Evolutionary conservation across 148 eudicot genomes (phyloP), one percentile per base, ranked within the genome.

Genomic region (Polygonum aviculare): DNA sequence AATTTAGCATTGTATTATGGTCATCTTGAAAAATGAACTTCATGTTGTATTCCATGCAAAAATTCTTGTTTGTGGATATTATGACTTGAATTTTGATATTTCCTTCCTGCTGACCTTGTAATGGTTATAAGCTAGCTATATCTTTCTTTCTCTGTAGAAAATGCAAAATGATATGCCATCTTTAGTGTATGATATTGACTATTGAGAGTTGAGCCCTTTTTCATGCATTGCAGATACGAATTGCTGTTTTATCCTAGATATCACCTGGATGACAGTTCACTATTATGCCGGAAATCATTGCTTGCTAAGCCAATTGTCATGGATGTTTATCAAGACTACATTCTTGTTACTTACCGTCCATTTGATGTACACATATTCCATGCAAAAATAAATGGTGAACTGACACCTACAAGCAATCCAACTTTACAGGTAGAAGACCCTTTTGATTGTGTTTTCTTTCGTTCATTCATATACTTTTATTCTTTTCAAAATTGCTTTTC

Each of bases 261-360:
- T 86, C 99, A 95, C 83, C 98, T 95, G 74, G 98, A 95, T 82
- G 96, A 92, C 83, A 95, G 98, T 80, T 95, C 98, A 41, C 85
- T 95, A 54, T 85, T 95, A 73, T 93, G 85, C 79, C 91, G 82
- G 78, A 95, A 88, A 77, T 78, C 92, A 47, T 84, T 95, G 91
- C 83, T 93, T 75, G 86, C 94, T 50, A 88, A 91, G 81, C 99
- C 99, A 21, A 82, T 90, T 86, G 97, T 93, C 80, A 95, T 95
- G 94, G 99, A 95, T 84, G 90, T 93, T 33, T 91, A 87, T 84
- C 91, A 88, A 80, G 90, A 95, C 75, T 95, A 92, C 83, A 78
- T 95, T 60, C 97, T 95, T 79, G 97, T 92, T 51, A 87, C 96
- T 50, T 95, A 95, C 79, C 93, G 83, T 71, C 98, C 98, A 19